phyloP scores from a whole-genome alignment of 208 protist genomes.

The Tritrichomonas musculus region DNA sequence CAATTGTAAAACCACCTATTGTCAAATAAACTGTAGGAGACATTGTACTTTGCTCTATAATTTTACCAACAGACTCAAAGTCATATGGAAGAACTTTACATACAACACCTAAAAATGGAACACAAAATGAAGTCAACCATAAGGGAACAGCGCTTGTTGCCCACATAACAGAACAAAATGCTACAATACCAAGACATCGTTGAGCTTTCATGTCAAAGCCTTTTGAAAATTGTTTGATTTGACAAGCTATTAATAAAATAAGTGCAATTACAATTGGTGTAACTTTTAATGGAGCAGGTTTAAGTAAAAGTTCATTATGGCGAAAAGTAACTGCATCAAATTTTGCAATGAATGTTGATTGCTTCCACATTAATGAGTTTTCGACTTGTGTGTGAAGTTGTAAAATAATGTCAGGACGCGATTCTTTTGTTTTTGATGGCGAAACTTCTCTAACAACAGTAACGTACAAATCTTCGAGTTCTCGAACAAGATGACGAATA shows the following conservation, averaged over 20 bases:
- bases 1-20: conserved; percentile 24
- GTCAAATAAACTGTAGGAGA: not conserved
- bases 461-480: conserved; percentile 4
- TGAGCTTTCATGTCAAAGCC: not conserved
- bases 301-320: not conserved
- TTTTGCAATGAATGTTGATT: not conserved
- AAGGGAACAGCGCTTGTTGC: conserved; percentile 18
- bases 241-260: not conserved
- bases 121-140: not conserved
- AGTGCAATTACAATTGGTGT: not conserved
- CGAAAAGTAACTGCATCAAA: not conserved
- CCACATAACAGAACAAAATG: not conserved
- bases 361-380: not conserved
- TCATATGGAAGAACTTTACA: not conserved
- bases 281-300: not conserved
- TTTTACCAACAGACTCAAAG: not conserved
- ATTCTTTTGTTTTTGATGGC: too few species aligned
- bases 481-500: not conserved
- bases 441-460: not conserved
- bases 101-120: not conserved
- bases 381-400: not conserved
- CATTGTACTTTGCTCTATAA: not conserved
- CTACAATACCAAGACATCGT: not conserved
- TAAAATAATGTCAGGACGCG: conserved; percentile 15
- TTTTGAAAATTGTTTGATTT: not conserved